phyloP scores from a whole-genome alignment of 164 flowering plant genomes.

The Vitis riparia region DNA sequence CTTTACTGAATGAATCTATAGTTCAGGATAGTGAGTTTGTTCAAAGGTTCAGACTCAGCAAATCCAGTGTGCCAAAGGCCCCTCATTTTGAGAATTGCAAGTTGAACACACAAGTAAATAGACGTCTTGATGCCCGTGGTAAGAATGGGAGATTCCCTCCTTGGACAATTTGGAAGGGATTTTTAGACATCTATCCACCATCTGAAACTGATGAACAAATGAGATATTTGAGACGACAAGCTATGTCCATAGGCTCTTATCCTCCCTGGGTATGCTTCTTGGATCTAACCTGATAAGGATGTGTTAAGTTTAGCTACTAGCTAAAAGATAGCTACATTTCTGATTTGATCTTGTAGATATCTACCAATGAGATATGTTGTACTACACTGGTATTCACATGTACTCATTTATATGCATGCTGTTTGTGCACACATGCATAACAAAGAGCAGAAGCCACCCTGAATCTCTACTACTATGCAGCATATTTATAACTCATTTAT shows the following conservation, averaged over 20 bases:
- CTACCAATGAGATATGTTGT: no score
- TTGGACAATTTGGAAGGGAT: constrained; percentile 82
- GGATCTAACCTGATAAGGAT: neutral
- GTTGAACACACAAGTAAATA: constrained; percentile 30
- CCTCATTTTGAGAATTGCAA: constrained; percentile 92
- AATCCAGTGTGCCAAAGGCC: constrained; percentile 56
- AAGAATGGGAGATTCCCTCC: constrained; percentile 56
- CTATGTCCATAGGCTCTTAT: constrained; percentile 50
- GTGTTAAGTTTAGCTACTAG: no score
- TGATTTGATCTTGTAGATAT: no score
- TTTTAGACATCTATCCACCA: constrained; percentile 30
- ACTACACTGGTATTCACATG: no score
- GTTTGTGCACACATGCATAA: no score
- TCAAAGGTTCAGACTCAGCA: constrained; percentile 18
- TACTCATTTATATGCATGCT: no score
- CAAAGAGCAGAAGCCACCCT: no score
- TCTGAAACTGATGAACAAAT: constrained; percentile 28
- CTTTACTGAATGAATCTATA: constrained; percentile 32
- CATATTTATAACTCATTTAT: no score
- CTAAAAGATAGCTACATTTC: no score
- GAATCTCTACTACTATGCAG: no score
- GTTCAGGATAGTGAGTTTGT: constrained; percentile 21
- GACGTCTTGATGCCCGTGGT: constrained; percentile 48
- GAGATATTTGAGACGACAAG: constrained; percentile 20
- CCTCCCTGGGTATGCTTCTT: constrained; percentile 92